Evolutionary conservation across 805 yeast species (phyloP), one percentile per base, ranked within the genome.

Genomic region (Candida insectorum): DNA sequence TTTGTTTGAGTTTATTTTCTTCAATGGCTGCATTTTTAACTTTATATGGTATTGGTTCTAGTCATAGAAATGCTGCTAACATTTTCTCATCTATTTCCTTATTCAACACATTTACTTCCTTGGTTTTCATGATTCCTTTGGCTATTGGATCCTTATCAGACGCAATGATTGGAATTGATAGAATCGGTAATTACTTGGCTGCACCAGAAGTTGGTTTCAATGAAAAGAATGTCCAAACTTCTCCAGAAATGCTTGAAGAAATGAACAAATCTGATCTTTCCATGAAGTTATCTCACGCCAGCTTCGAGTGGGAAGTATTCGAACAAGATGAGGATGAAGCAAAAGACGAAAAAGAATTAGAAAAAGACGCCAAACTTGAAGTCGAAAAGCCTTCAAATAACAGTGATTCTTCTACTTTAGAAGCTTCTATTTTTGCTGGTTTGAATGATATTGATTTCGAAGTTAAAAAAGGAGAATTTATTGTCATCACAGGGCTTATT

Each of bases 41-140:
- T 0, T 49, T 67, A 30, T 67, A 62, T 41, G 62, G 56, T 12
- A 41, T 56, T 13, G 52, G 52, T 13, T 44, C 48, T 4, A 45
- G 47, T 9, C 49, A 63, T 15, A 49, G 66, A 30, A 66, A 63
- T 36, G 79, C 89, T 4, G 87, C 83, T 9, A 64, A 73, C 22
- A 70, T 84, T 20, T 84, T 84, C 51, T 68, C 91, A 1, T 82
- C 93, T 4, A 60, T 84, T 29, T 73, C 89, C 0, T 65, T 82
- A 37, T 84, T 84, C 60, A 75, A 73, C 47, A 69, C 73, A 8
- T 67, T 84, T 42, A 61, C 83, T 9, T 65, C 70, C 28, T 85
- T 78, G 49, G 74, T 82, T 44, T 65, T 83, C 34, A 68, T 84
- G 71, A 56, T 84, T 28, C 94, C 94, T 16, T 62, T 81, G 49